Evolutionary conservation across 441 rosid species (phyloP).

Genomic region (Pelargonium hybrid): DNA sequence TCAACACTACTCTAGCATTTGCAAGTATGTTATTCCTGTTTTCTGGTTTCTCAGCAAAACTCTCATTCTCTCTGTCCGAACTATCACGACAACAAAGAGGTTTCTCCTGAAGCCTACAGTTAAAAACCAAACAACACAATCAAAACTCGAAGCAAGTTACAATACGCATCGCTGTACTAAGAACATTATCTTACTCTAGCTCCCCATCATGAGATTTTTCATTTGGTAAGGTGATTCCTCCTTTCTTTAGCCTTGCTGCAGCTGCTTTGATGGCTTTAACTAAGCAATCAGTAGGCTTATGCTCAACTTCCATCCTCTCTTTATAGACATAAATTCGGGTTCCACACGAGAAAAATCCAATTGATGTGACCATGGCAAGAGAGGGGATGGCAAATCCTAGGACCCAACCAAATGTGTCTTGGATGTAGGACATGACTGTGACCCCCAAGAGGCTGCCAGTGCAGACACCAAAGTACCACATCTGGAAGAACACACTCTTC

Average conservation of each 20-base stretch:
- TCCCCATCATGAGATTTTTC: conserved; percentile 36
- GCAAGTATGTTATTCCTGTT: conserved; percentile 18
- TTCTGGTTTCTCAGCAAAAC: conserved; percentile 21
- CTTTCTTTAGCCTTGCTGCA: conserved; percentile 20
- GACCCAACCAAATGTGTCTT: conserved; percentile 88
- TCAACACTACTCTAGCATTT: conserved; percentile 38
- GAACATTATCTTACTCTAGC: conserved; percentile 53
- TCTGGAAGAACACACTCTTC: conserved; percentile 60
- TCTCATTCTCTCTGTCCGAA: conserved; percentile 7
- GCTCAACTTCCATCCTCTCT: conserved; percentile 14
- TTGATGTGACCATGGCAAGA: conserved; percentile 43
- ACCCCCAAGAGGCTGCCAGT: conserved; percentile 80
- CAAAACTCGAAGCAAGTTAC: conserved; percentile 9
- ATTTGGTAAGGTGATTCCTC: conserved; percentile 30
- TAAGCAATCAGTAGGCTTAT: conserved; percentile 22
- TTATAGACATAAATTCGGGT: conserved; percentile 35
- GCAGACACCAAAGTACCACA: conserved; percentile 90
- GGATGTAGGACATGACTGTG: conserved; percentile 72
- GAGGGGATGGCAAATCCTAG: conserved; percentile 79
- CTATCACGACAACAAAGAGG: conserved; percentile 47
- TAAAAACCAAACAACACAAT: conserved; percentile 6
- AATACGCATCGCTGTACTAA: not conserved
- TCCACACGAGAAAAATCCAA: conserved; percentile 45
- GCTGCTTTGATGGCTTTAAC: conserved; percentile 31
- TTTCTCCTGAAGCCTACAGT: conserved; percentile 58